Conservation (phyloP, 2,329 filamentous ascomycete species). For the Pyricularia sp. region DNA sequence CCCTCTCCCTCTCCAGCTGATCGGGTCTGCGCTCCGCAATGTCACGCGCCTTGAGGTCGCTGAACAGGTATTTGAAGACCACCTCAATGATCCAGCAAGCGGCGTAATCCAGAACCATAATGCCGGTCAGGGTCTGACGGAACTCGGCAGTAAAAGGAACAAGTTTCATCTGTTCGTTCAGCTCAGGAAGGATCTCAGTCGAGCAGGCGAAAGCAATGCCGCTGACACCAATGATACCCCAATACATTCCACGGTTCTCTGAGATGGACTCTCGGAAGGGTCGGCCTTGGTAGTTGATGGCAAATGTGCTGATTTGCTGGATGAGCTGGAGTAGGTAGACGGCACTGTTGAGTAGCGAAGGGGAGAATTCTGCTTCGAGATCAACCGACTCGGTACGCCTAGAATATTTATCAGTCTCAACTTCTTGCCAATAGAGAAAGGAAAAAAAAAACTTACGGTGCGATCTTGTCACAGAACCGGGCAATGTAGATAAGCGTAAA, state of each 20-base stretch:
- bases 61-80: slow-evolving; percentile 74
- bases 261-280: slow-evolving; percentile 94
- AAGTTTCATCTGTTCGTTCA: slow-evolving; percentile 87
- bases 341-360: slow-evolving; percentile 89
- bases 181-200: slow-evolving; percentile 88
- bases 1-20: slow-evolving; percentile 69
- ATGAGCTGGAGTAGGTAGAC: slow-evolving; percentile 97
- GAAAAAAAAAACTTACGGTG: slow-evolving; percentile 58
- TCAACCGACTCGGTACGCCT: slow-evolving; percentile 58
- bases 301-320: slow-evolving; percentile 97
- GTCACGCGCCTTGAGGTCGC: slow-evolving; percentile 86
- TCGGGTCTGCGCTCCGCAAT: slow-evolving; percentile 82
- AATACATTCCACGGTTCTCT: slow-evolving; percentile 98
- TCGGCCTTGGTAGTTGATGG: slow-evolving; percentile 97
- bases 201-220: slow-evolving; percentile 89
- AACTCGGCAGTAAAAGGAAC: slow-evolving; percentile 96
- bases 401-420: not conserved
- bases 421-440: not conserved
- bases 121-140: slow-evolving; percentile 71
- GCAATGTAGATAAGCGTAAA: slow-evolving; percentile 90
- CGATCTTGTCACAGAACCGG: slow-evolving; percentile 73
- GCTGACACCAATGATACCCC: slow-evolving; percentile 82
- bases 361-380: slow-evolving; percentile 88
- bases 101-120: slow-evolving; percentile 82
- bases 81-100: slow-evolving; percentile 86